Percentiles rank a stretch among this genome's conserved stretches.
phyloP scores from a whole-genome alignment of 2,329 filamentous ascomycete genomes.

The Aspergillus amoenus region DNA sequence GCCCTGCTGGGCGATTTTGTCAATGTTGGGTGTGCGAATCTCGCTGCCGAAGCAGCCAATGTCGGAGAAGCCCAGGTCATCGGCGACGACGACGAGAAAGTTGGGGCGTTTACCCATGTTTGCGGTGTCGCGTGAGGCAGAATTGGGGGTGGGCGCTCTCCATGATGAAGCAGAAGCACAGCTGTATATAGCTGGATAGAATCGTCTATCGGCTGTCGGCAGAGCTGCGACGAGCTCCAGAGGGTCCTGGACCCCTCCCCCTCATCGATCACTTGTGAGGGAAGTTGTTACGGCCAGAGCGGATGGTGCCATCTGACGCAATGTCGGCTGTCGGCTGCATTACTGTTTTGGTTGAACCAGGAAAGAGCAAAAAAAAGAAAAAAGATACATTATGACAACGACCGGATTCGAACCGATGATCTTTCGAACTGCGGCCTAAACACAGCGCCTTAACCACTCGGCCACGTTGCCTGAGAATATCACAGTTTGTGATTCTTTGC shows the following conservation, averaged over 20 bases:
- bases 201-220: slow-evolving; percentile 15
- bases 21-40: slow-evolving; percentile 60
- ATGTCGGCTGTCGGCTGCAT: slow-evolving; percentile 11
- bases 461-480: neutral
- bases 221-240: neutral
- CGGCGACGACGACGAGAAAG: slow-evolving; percentile 60
- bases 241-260: neutral
- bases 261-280: neutral
- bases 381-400: neutral
- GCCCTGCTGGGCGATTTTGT: slow-evolving; percentile 53
- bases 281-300: slow-evolving; percentile 1
- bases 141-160: no score
- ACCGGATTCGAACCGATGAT: neutral
- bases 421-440: neutral
- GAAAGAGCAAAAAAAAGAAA: neutral
- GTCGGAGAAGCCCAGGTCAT: slow-evolving; percentile 62
- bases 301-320: slow-evolving; percentile 10
- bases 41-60: slow-evolving; percentile 60
- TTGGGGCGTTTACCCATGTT: slow-evolving; percentile 50
- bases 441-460: neutral
- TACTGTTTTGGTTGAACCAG: neutral
- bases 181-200: neutral
- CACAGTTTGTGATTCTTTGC: neutral
- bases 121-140: neutral
- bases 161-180: neutral